Percentiles rank a stretch among this genome's conserved stretches.
Evolutionary conservation across 352 stramenopile genomes (phyloP).

Genomic region (Aphanomyces stellatus): DNA sequence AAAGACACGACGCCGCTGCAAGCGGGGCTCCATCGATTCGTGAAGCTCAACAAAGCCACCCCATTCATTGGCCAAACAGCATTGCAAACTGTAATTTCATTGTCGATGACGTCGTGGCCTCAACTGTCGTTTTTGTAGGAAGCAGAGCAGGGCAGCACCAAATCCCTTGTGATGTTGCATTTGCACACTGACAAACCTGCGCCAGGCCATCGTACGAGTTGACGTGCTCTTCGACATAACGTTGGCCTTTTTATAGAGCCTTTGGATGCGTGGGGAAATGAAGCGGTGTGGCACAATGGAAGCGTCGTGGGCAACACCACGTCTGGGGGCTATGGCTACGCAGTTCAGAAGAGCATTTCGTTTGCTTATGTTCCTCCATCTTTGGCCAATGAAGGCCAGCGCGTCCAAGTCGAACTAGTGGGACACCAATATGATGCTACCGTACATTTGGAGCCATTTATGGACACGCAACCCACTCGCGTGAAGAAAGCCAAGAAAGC

Average conservation of each 20-base stretch:
- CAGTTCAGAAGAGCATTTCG: conserved; percentile 14
- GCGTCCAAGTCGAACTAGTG: conserved; percentile 10
- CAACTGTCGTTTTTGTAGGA: too few relatives aligned
- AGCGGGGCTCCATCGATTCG: conserved; percentile 7
- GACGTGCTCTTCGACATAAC: background rate
- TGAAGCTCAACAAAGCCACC: conserved; percentile 7
- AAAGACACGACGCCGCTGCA: conserved; percentile 16
- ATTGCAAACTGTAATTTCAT: background rate
- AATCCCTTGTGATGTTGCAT: conserved; percentile 4
- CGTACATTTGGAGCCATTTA: conserved; percentile 10
- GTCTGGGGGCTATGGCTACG: conserved; percentile 8
- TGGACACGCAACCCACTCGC: conserved; percentile 18
- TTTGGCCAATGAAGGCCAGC: background rate
- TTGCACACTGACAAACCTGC: conserved; percentile 1
- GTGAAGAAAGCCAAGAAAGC: conserved; percentile 5
- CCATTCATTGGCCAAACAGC: conserved; percentile 15
- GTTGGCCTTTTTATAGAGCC: background rate
- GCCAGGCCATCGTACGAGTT: conserved; percentile 6
- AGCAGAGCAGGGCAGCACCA: background rate
- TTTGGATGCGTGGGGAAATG: conserved; percentile 14
- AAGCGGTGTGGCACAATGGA: conserved; percentile 19
- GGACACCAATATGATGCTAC: conserved; percentile 14
- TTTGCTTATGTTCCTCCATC: conserved; percentile 10
- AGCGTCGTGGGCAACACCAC: conserved; percentile 19
- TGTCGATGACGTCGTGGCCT: background rate